Evolutionary conservation across 1,139 yeast genomes (phyloP).

Genomic region (Debaryomyces psychrophilus): DNA sequence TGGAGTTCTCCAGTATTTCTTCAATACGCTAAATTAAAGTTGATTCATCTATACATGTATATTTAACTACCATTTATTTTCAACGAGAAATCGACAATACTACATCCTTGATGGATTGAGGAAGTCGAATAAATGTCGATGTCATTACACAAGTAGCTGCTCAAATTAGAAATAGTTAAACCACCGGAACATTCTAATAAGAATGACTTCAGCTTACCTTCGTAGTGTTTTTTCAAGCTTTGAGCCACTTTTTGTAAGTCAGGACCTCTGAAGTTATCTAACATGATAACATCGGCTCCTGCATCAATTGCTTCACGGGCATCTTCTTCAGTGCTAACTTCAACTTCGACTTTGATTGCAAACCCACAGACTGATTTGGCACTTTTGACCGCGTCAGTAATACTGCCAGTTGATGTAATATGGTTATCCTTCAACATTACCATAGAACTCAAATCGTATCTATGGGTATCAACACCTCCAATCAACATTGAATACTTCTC

Average conservation of each 20-base stretch:
- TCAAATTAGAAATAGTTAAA: slow-evolving; percentile 68
- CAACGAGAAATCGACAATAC: slow-evolving; percentile 79
- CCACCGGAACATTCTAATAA: slow-evolving; percentile 94
- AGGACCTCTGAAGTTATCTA: slow-evolving; percentile 80
- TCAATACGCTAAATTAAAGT: slow-evolving; percentile 34
- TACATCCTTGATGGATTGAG: slow-evolving; percentile 89
- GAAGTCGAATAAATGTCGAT: slow-evolving; percentile 91
- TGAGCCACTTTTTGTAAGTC: slow-evolving; percentile 69
- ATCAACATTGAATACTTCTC: slow-evolving; percentile 95
- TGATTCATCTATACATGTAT: slow-evolving; percentile 4
- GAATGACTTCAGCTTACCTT: slow-evolving; percentile 52
- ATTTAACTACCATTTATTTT: slow-evolving; percentile 54
- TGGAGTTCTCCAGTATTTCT: slow-evolving; percentile 42
- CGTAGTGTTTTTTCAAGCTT: slow-evolving; percentile 60
- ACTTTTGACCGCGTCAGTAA: slow-evolving; percentile 74
- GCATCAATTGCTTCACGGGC: slow-evolving; percentile 92
- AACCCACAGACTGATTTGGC: slow-evolving; percentile 88
- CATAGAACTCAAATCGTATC: slow-evolving; percentile 91
- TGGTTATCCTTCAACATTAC: slow-evolving; percentile 97
- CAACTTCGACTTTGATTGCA: slow-evolving; percentile 89
- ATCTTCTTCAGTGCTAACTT: slow-evolving; percentile 78
- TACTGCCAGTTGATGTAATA: slow-evolving; percentile 89
- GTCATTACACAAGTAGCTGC: slow-evolving; percentile 68
- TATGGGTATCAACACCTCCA: slow-evolving; percentile 92
- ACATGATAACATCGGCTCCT: slow-evolving; percentile 95